phyloP scores from a whole-genome alignment of 1,284 basidiomycete genomes.

The Apiotrichum siamense region DNA sequence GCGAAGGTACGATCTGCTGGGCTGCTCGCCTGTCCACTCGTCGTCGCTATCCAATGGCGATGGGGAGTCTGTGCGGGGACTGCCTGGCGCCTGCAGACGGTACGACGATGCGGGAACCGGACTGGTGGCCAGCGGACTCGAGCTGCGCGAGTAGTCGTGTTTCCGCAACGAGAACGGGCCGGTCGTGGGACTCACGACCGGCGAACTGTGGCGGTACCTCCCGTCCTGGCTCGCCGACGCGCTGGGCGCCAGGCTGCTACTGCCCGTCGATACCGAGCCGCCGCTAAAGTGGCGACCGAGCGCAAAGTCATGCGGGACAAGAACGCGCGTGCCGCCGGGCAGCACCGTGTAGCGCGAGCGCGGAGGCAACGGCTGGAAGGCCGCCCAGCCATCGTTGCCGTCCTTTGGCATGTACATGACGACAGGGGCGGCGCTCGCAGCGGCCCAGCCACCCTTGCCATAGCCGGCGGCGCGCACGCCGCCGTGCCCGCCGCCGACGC shows the following conservation, averaged over 20 bases:
- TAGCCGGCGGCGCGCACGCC: constrained; percentile 17
- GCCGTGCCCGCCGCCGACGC: too few relatives aligned
- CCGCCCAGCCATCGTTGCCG: constrained; percentile 33
- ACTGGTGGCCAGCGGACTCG: neutral
- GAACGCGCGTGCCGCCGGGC: constrained; percentile 12
- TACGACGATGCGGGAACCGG: neutral
- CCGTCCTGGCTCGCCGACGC: constrained; percentile 2
- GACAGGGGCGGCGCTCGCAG: constrained; percentile 29
- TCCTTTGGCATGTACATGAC: constrained; percentile 37
- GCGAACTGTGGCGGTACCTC: neutral
- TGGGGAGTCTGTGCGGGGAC: neutral
- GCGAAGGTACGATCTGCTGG: neutral
- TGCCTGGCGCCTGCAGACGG: too few relatives aligned
- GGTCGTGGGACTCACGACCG: neutral
- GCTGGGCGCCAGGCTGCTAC: neutral
- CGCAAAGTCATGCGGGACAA: too few relatives aligned
- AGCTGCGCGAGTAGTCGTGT: neutral
- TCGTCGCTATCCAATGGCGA: neutral
- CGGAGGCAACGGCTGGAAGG: constrained; percentile 30
- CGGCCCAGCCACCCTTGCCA: constrained; percentile 44
- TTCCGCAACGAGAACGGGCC: neutral
- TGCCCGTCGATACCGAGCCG: neutral
- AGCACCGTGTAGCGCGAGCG: constrained; percentile 37
- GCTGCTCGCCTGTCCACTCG: neutral
- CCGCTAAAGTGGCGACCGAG: neutral